Percentiles rank a stretch among this genome's conserved stretches.
Evolutionary conservation across 495 filamentous ascomycete genomes (phyloP).

Genomic region (Daldinia childiae): DNA sequence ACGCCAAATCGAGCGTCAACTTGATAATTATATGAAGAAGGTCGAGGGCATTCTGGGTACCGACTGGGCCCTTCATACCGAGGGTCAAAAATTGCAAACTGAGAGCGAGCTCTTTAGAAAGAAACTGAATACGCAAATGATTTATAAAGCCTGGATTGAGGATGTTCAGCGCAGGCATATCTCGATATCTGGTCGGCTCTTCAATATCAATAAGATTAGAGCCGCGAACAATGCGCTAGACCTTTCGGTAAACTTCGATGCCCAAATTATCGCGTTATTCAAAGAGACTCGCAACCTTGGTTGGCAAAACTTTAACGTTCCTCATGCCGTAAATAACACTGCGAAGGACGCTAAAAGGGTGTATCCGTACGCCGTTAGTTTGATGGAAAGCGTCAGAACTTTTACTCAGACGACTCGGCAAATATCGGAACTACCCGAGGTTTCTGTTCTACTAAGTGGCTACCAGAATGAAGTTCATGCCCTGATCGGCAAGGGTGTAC

Average conservation of each 20-base stretch:
- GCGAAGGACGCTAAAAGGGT: constrained; percentile 97
- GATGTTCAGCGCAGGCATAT: constrained; percentile 88
- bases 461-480: constrained; percentile 87
- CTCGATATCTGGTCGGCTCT: constrained; percentile 88
- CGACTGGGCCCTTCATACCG: constrained; percentile 92
- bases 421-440: constrained; percentile 83
- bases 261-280: constrained; percentile 95
- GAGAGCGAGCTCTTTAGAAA: constrained; percentile 92
- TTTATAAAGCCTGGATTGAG: constrained; percentile 93
- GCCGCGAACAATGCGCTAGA: constrained; percentile 86
- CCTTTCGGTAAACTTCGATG: constrained; percentile 93
- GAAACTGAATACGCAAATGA: constrained; percentile 90
- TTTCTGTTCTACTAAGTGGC: constrained; percentile 84
- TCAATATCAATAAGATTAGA: constrained; percentile 86
- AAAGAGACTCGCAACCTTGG: constrained; percentile 98
- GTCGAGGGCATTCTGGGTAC: constrained; percentile 94
- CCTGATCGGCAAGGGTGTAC: constrained; percentile 84
- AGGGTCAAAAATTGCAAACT: constrained; percentile 90
- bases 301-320: constrained; percentile 92
- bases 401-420: constrained; percentile 84
- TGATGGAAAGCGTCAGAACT: constrained; percentile 97
- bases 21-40: constrained; percentile 96
- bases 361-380: constrained; percentile 94
- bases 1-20: constrained; percentile 92
- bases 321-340: constrained; percentile 91